phyloP scores from a whole-genome alignment of 164 flowering plant species.

The Vitis rotundifolia region DNA sequence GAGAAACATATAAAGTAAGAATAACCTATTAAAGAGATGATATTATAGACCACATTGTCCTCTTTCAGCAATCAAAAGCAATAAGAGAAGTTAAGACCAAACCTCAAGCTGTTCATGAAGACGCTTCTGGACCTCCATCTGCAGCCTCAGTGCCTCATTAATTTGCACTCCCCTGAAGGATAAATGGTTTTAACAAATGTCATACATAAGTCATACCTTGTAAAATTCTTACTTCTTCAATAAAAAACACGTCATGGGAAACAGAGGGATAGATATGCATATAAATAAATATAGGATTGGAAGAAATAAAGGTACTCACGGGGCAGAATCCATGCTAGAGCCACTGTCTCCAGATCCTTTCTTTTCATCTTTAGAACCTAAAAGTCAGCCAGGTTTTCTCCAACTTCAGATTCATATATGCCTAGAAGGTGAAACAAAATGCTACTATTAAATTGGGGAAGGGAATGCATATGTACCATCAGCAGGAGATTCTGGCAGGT shows the following conservation, averaged over 20 bases:
- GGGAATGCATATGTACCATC: constrained; percentile 37
- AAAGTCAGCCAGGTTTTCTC: background rate
- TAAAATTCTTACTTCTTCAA: too few species aligned
- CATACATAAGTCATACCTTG: background rate
- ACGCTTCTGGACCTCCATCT: constrained; percentile 78
- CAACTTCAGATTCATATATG: background rate
- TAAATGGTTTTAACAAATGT: background rate
- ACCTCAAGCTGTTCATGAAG: constrained; percentile 81
- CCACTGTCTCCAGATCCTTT: constrained; percentile 56
- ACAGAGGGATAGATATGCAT: background rate
- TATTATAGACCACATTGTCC: background rate
- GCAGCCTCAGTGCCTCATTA: constrained; percentile 63
- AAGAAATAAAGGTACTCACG: constrained; percentile 38
- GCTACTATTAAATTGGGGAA: background rate
- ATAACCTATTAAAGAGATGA: too few species aligned
- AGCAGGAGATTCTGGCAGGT: constrained; percentile 63
- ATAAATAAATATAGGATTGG: background rate
- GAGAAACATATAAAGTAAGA: too few species aligned
- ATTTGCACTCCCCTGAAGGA: constrained; percentile 57
- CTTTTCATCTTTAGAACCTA: constrained; percentile 65
- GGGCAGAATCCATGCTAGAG: constrained; percentile 53
- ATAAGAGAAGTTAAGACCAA: constrained; percentile 1
- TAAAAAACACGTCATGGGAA: too few species aligned
- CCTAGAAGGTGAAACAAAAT: background rate
- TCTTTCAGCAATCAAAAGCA: constrained; percentile 1